Conservation (phyloP, 164 flowering plant species). For the Paratinospora sagittata region DNA sequence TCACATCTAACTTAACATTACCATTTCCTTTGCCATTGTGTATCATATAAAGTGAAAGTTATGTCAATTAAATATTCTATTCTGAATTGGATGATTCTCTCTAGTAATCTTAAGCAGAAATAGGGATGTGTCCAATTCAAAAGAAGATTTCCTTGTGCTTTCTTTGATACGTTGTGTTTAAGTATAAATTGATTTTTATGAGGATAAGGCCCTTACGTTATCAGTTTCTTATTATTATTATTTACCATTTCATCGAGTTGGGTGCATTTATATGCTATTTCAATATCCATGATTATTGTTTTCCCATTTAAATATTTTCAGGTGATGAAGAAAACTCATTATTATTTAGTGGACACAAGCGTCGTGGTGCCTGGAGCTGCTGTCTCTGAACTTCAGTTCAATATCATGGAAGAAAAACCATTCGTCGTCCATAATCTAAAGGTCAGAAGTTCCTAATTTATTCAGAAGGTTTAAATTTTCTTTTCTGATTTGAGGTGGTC, state of each 20-base stretch:
- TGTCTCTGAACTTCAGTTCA: constrained; percentile 77
- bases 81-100: neutral
- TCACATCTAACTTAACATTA: too few species aligned
- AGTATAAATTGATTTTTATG: neutral
- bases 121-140: neutral
- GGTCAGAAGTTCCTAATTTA: constrained; percentile 32
- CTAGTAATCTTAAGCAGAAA: neutral
- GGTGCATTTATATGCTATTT: neutral
- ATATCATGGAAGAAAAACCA: constrained; percentile 73
- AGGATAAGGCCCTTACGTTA: neutral
- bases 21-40: too few species aligned
- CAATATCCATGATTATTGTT: neutral
- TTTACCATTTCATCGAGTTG: neutral
- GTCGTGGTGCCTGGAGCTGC: constrained; percentile 87
- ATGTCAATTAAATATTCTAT: too few species aligned
- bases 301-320: constrained; percentile 22
- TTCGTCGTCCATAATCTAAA: constrained; percentile 60
- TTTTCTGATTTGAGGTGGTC: neutral
- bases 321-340: constrained; percentile 99
- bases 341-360: constrained; percentile 84
- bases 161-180: neutral
- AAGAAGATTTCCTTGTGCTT: neutral
- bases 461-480: neutral
- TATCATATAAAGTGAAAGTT: too few species aligned
- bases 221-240: too few species aligned